Evolutionary conservation across 2,329 filamentous ascomycete genomes (phyloP).

Genomic region (Pseudocercospora musae): DNA sequence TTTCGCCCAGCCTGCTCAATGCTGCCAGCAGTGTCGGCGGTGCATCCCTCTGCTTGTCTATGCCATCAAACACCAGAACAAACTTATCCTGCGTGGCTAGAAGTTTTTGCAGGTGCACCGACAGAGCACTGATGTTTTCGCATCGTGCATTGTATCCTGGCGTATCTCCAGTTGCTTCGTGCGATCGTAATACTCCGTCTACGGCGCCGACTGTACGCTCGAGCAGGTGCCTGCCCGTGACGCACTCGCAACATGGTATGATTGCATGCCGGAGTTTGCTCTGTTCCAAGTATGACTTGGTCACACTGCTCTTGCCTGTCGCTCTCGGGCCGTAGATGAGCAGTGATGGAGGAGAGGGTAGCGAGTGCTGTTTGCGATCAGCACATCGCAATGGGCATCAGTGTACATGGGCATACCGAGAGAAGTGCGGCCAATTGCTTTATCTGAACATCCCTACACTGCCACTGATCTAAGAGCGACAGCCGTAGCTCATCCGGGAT

Average conservation of each 20-base stretch:
- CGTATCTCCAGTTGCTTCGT: constrained; percentile 16
- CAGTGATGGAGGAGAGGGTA: constrained; percentile 70
- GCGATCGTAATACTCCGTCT: constrained; percentile 37
- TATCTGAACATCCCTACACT: constrained; percentile 46
- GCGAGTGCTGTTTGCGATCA: constrained; percentile 49
- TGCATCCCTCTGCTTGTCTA: constrained; percentile 80
- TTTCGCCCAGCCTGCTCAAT: constrained; percentile 80
- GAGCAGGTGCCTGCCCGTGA: constrained; percentile 73
- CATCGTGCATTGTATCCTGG: constrained; percentile 59
- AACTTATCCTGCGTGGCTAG: constrained; percentile 60
- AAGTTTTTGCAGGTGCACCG: constrained; percentile 67
- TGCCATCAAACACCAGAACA: constrained; percentile 80
- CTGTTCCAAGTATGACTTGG: constrained; percentile 57
- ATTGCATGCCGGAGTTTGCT: constrained; percentile 56
- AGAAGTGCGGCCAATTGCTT: constrained; percentile 46
- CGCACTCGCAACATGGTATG: constrained; percentile 69
- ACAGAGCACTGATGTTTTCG: constrained; percentile 75
- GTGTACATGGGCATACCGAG: constrained; percentile 36
- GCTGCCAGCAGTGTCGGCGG: constrained; percentile 75
- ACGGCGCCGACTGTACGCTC: constrained; percentile 63
- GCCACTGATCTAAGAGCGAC: constrained; percentile 30
- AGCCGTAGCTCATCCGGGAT: constrained; percentile 31
- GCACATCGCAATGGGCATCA: neutral
- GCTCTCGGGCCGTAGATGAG: constrained; percentile 81
- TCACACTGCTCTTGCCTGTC: constrained; percentile 78